A percentile compares a stretch with the other conserved stretches of the same genome.
Evolutionary conservation across 2,329 filamentous ascomycete genomes (phyloP).

Genomic region (Xylaria digitata): DNA sequence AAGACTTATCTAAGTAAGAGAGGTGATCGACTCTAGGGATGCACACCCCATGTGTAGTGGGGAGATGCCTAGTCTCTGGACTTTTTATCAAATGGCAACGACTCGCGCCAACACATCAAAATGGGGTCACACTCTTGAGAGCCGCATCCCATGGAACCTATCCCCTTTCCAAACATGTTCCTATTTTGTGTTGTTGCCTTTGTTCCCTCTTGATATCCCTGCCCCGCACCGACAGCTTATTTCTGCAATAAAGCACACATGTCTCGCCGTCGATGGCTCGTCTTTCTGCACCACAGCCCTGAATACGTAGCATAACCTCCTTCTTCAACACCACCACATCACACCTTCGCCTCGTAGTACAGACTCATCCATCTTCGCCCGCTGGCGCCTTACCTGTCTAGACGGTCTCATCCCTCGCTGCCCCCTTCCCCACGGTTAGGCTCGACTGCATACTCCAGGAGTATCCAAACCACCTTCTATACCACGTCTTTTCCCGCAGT

Average conservation of each 20-base stretch:
- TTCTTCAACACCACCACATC: conserved; percentile 56
- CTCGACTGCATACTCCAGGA: conserved; percentile 63
- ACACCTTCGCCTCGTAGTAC: conserved; percentile 54
- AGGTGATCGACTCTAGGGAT: conserved; percentile 61
- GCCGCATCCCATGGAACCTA: conserved; percentile 71
- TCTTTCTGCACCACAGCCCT: conserved; percentile 61
- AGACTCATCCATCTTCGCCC: conserved; percentile 51
- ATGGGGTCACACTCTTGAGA: conserved; percentile 75
- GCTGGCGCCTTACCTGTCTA: conserved; percentile 52
- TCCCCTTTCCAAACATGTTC: conserved; percentile 48
- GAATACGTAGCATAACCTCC: conserved; percentile 61
- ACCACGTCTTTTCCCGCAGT: conserved; percentile 47
- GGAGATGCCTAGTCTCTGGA: conserved; percentile 72
- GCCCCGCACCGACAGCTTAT: conserved; percentile 63
- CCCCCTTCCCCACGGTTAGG: conserved; percentile 61
- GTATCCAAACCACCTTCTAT: conserved; percentile 43
- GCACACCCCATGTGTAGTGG: conserved; percentile 64
- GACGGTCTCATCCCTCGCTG: conserved; percentile 49
- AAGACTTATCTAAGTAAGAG: conserved; percentile 54
- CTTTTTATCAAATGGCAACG: conserved; percentile 81
- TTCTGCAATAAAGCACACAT: conserved; percentile 74
- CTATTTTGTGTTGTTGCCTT: conserved; percentile 52
- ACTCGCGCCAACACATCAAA: conserved; percentile 92
- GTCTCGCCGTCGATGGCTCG: conserved; percentile 68
- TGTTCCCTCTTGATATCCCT: conserved; percentile 58